Evolutionary conservation across 2,329 filamentous ascomycete species (phyloP).

Genomic region (Thermochaetoides dissita): DNA sequence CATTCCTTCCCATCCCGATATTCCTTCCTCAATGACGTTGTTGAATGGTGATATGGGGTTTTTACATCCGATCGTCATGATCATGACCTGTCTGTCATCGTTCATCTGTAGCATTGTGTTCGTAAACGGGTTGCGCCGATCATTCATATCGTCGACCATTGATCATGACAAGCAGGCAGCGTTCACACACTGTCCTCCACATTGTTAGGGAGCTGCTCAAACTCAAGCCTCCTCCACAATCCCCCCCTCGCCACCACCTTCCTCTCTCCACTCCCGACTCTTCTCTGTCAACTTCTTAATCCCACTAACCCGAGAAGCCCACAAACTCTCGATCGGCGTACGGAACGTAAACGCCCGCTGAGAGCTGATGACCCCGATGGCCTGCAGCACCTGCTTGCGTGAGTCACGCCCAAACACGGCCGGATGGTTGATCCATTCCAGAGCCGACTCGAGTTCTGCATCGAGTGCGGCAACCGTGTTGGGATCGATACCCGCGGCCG

Average conservation of each 20-base stretch:
- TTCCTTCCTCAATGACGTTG: too few relatives aligned
- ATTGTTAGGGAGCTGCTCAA: too few relatives aligned
- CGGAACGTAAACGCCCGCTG: constrained; percentile 90
- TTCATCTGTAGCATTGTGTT: too few relatives aligned
- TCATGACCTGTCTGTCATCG: too few relatives aligned
- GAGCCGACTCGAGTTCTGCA: constrained; percentile 71
- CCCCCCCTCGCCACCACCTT: constrained; percentile 57
- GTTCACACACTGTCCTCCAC: too few relatives aligned
- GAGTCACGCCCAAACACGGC: constrained; percentile 89
- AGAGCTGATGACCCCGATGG: constrained; percentile 90
- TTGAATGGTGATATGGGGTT: too few relatives aligned
- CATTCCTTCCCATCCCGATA: too few relatives aligned
- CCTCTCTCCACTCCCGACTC: constrained; percentile 84
- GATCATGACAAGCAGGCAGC: too few relatives aligned
- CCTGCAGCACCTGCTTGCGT: constrained; percentile 87
- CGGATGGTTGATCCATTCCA: constrained; percentile 97
- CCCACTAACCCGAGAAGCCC: constrained; percentile 70
- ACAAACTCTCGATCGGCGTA: constrained; percentile 75
- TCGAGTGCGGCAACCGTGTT: constrained; percentile 76
- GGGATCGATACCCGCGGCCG: constrained; percentile 61
- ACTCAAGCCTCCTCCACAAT: constrained; percentile 46
- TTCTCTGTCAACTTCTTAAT: constrained; percentile 69
- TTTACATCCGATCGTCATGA: too few relatives aligned
- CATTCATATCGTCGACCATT: too few relatives aligned
- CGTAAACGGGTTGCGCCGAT: too few relatives aligned